Conservation (phyloP, 495 filamentous ascomycete species). For the Neurospora pannonica region DNA sequence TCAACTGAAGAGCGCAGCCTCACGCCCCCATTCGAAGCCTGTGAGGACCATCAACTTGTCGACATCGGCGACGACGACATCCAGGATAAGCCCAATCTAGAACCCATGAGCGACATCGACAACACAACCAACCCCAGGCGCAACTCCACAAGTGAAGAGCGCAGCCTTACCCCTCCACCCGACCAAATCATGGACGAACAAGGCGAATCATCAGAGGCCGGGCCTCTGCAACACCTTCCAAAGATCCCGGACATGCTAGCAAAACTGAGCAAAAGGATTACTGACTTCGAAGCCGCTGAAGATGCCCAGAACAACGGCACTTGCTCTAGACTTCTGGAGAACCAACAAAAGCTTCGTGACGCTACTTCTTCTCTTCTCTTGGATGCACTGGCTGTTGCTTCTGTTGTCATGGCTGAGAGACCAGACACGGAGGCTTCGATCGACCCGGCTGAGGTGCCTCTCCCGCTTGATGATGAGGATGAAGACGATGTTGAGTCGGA, state of each 20-base stretch:
- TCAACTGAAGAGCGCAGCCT: not conserved
- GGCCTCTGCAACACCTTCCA: not conserved
- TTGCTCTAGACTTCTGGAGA: not conserved
- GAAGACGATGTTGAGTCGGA: not conserved
- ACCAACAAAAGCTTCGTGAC: not conserved
- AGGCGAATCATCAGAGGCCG: not conserved
- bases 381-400: not conserved
- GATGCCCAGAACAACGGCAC: not conserved
- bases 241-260: not conserved
- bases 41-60: not conserved
- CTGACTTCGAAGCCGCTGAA: not conserved
- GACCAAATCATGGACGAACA: not conserved
- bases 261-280: not conserved
- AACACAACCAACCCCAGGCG: not conserved
- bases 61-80: not conserved
- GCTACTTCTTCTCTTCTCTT: not conserved
- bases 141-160: not conserved
- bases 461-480: not conserved
- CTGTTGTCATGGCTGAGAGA: not conserved
- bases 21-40: accelerated
- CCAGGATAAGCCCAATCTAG: accelerated
- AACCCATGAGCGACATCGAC: not conserved
- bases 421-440: not conserved
- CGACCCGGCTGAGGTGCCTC: not conserved
- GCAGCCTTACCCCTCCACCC: not conserved